Evolutionary conservation across 257 asterid genomes (phyloP).

Genomic region (Mentha longifolia): DNA sequence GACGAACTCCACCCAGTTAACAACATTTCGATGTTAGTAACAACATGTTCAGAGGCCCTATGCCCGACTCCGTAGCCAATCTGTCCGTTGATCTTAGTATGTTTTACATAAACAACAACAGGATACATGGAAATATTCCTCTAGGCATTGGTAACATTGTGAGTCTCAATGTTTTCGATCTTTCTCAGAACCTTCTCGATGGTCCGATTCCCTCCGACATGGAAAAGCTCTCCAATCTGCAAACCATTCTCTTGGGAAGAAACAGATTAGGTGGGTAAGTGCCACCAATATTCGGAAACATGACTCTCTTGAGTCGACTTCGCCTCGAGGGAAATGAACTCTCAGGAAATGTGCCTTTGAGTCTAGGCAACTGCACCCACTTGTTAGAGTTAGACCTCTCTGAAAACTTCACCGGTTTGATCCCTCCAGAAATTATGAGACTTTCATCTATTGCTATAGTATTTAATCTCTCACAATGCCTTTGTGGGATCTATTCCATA

Average conservation of each 20-base stretch:
- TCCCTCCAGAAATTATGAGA: constrained; percentile 32
- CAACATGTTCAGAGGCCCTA: constrained; percentile 44
- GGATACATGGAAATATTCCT: constrained; percentile 46
- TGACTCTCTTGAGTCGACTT: neutral
- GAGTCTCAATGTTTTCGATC: neutral
- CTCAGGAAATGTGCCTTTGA: constrained; percentile 29
- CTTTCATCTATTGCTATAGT: constrained; percentile 24
- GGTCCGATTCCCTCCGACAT: constrained; percentile 35
- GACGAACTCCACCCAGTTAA: constrained; percentile 40
- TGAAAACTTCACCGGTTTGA: constrained; percentile 17
- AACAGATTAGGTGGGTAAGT: constrained; percentile 17
- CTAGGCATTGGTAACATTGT: constrained; percentile 36
- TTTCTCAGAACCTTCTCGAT: constrained; percentile 36
- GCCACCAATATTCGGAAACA: constrained; percentile 34
- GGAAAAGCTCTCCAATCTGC: constrained; percentile 9
- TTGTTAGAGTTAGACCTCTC: constrained; percentile 24
- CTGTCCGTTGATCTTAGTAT: constrained; percentile 32
- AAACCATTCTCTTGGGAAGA: neutral
- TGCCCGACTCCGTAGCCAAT: constrained; percentile 44
- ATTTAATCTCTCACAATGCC: constrained; percentile 26
- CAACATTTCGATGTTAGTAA: constrained; percentile 16
- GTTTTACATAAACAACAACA: constrained; percentile 26
- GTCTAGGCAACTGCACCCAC: constrained; percentile 23
- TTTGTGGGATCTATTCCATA: constrained; percentile 21
- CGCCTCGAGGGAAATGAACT: constrained; percentile 4